Percentiles rank a stretch among this genome's conserved stretches.
phyloP scores from a whole-genome alignment of 2,329 filamentous ascomycete species.

The Cladosporium sp. region DNA sequence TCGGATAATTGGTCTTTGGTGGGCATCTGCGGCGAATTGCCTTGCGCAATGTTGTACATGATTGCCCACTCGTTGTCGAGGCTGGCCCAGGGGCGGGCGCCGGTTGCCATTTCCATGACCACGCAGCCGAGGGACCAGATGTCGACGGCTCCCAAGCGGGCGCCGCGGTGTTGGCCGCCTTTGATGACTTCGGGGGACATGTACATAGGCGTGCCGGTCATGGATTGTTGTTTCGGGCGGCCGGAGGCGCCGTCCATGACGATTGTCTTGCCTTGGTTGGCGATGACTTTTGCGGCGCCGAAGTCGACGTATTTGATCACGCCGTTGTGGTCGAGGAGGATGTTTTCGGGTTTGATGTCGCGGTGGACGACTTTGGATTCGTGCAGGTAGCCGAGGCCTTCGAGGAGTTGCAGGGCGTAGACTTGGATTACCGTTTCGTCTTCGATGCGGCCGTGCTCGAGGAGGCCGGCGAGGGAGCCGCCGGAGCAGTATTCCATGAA shows the following conservation, averaged over 20 bases:
- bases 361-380: conserved; percentile 89
- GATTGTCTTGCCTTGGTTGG: conserved; percentile 84
- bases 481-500: conserved; percentile 99
- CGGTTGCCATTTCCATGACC: conserved; percentile 95
- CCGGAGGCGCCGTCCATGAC: conserved; percentile 48
- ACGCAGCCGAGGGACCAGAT: conserved; percentile 97
- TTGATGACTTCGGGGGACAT: conserved; percentile 99
- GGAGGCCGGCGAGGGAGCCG: conserved; percentile 79
- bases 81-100: conserved; percentile 86
- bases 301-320: conserved; percentile 99
- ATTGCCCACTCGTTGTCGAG: conserved; percentile 99
- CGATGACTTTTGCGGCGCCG: conserved; percentile 94
- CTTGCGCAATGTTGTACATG: conserved; percentile 99
- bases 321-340: conserved; percentile 93
- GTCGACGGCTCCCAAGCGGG: conserved; percentile 81
- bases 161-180: conserved; percentile 68
- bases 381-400: conserved; percentile 90
- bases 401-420: conserved; percentile 87
- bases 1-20: conserved; percentile 76
- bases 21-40: conserved; percentile 85
- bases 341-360: conserved; percentile 97
- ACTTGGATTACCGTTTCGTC: conserved; percentile 98
- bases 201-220: conserved; percentile 99
- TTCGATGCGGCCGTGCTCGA: conserved; percentile 95
- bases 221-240: conserved; percentile 65